Evolutionary conservation across 2,329 filamentous ascomycete genomes (phyloP), one percentile per base, ranked within the genome.

Genomic region (Fusarium sp.): DNA sequence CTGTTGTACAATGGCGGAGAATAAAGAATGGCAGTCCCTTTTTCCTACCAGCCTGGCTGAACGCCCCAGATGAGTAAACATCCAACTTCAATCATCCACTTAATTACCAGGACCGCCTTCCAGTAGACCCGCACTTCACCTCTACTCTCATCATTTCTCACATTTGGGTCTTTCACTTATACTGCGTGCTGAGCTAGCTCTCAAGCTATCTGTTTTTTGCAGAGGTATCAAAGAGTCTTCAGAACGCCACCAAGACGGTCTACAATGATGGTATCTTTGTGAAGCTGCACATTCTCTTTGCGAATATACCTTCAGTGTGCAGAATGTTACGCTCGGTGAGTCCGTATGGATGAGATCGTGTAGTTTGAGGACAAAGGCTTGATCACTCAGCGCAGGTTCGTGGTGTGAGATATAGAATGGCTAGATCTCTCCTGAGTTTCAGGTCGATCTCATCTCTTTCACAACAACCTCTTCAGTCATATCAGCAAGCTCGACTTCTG

Each of bases 81-180:
- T 27, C 5, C 6, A 27, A 12, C 12, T 14, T 20, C 32, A 52
- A 4, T n/a, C 4, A 4, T 5, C 20, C 15, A 16, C 42, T 44
- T 7, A 15, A 43, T 43, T 9, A 18, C 9, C 2, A 9, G 2
- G 1, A 6, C 4, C 3, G 0, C 14, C 4, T 16, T 2, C 6
- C 24, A 25, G 6, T 38, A 25, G 8, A 29, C 8, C 4, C 12
- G 4, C 3, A 6, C 9, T 6, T 9, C 10, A 2, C 1, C 18
- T n/a, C 3, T 38, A 38, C 34, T 4, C 3, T 3, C 24, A 1
- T 66, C 47, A 66, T 29, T 27, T 65, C n/a, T 59, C 63, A 66
- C 12, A 47, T 53, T 8, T 15, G 7, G 1, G 45, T 18, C 8
- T 50, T 24, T 56, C 22, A 43, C 6, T 5, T 0, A 5, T 11